Evolutionary conservation across 805 yeast species (phyloP).

Genomic region (Lipomyces lipofer): DNA sequence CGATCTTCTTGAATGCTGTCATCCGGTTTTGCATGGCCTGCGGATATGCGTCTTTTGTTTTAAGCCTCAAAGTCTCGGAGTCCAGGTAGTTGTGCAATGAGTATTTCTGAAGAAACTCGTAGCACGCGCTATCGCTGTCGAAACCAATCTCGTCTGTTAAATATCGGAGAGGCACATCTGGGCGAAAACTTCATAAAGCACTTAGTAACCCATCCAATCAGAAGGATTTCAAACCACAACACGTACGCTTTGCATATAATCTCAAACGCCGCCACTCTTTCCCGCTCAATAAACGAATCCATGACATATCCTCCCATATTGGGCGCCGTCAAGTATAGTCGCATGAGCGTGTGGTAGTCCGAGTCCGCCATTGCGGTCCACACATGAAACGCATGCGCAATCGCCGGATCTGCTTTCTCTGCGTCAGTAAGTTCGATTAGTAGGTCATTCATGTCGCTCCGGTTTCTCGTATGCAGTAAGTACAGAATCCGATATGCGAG

Average conservation of each 20-base stretch:
- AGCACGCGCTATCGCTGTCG: conserved; percentile 40
- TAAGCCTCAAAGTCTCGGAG: conserved; percentile 16
- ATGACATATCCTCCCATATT: conserved; percentile 50
- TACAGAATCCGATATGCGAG: conserved; percentile 72
- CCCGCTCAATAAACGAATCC: conserved; percentile 56
- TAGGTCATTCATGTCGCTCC: conserved; percentile 53
- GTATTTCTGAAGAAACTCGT: conserved; percentile 17
- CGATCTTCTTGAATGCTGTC: conserved; percentile 58
- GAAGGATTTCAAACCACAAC: not conserved
- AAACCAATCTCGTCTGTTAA: conserved; percentile 41
- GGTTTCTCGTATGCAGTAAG: conserved; percentile 69
- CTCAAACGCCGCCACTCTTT: conserved; percentile 57
- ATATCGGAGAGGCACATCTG: conserved; percentile 34
- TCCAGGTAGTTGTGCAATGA: conserved; percentile 4
- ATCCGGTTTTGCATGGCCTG: conserved; percentile 44
- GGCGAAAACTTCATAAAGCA: conserved; percentile 36
- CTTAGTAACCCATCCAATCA: not conserved
- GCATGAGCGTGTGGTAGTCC: conserved; percentile 58
- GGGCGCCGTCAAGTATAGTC: conserved; percentile 44
- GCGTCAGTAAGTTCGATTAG: conserved; percentile 36
- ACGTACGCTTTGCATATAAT: conserved; percentile 54
- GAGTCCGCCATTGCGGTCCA: conserved; percentile 41
- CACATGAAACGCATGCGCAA: conserved; percentile 44
- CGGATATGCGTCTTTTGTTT: conserved; percentile 36
- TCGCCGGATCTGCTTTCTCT: conserved; percentile 34